phyloP scores from a whole-genome alignment of 257 asterid genomes.

The Solanum chaucha region DNA sequence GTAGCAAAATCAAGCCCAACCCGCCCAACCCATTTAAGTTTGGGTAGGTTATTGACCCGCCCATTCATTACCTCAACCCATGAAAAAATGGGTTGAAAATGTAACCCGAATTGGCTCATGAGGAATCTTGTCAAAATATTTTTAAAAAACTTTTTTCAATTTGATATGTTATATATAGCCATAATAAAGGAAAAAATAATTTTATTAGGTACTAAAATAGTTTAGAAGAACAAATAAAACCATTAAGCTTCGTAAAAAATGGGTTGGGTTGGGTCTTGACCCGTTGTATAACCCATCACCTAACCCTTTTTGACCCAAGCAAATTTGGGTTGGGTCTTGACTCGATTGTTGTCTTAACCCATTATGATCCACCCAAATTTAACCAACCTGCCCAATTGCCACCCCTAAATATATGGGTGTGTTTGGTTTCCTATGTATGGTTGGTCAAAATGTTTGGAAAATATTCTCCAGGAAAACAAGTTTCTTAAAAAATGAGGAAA shows the following conservation, averaged over 20 bases:
- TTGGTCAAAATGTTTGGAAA: neutral
- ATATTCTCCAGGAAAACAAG: neutral
- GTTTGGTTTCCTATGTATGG: neutral
- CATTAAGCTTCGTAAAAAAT: neutral
- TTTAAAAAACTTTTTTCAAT: too few species aligned
- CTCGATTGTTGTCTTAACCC: neutral
- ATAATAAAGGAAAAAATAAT: neutral
- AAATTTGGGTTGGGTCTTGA: neutral
- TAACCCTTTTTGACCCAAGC: neutral
- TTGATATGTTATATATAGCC: neutral
- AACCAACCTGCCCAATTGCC: neutral
- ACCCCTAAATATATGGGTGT: neutral
- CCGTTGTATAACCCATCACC: neutral
- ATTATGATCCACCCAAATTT: neutral
- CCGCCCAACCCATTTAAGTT: neutral
- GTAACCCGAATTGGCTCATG: neutral
- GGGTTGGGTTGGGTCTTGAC: neutral
- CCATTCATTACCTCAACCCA: neutral
- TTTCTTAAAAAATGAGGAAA: neutral
- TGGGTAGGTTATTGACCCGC: neutral
- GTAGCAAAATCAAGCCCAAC: neutral
- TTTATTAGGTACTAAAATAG: neutral
- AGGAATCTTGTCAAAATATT: neutral
- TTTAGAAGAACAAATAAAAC: neutral
- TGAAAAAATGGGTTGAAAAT: neutral